phyloP scores from a whole-genome alignment of 768 basidiomycete genomes.

The Steccherinum ochraceum region DNA sequence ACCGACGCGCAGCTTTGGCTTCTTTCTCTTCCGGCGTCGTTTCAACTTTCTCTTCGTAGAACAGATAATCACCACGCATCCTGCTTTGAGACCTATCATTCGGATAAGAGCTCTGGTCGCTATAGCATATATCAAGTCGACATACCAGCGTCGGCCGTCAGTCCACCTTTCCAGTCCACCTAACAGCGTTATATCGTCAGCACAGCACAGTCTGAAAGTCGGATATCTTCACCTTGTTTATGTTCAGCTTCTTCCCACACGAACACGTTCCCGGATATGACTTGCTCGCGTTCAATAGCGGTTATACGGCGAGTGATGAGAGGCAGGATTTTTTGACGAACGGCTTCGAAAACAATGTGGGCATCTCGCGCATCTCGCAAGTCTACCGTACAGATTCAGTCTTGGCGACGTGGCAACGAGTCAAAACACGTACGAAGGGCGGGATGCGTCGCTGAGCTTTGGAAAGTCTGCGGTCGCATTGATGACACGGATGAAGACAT shows the following conservation, averaged over 20 bases:
- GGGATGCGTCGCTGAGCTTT: conserved; percentile 21
- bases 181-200: conserved; percentile 7
- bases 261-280: conserved; percentile 70
- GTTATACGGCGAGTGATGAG: conserved; percentile 67
- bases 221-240: conserved; percentile 32
- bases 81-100: conserved; percentile 69
- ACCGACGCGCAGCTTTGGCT: conserved; percentile 76
- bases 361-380: conserved; percentile 78
- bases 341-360: conserved; percentile 70
- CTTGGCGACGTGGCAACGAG: background rate
- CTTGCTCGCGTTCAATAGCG: conserved; percentile 60
- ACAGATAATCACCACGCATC: conserved; percentile 78
- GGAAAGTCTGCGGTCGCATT: conserved; percentile 1
- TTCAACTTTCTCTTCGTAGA: conserved; percentile 81
- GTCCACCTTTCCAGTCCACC: conserved; percentile 66
- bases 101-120: background rate
- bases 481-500: conserved; percentile 3
- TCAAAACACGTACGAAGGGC: conserved; percentile 21
- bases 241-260: conserved; percentile 83
- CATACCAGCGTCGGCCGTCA: conserved; percentile 72
- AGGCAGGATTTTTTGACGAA: conserved; percentile 62
- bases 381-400: conserved; percentile 34
- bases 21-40: conserved; percentile 75
- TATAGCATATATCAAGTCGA: background rate
- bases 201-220: too few species aligned